Evolutionary conservation across 2,329 filamentous ascomycete species (phyloP), one percentile per base, ranked within the genome.

Genomic region (Sporothrix luriei): DNA sequence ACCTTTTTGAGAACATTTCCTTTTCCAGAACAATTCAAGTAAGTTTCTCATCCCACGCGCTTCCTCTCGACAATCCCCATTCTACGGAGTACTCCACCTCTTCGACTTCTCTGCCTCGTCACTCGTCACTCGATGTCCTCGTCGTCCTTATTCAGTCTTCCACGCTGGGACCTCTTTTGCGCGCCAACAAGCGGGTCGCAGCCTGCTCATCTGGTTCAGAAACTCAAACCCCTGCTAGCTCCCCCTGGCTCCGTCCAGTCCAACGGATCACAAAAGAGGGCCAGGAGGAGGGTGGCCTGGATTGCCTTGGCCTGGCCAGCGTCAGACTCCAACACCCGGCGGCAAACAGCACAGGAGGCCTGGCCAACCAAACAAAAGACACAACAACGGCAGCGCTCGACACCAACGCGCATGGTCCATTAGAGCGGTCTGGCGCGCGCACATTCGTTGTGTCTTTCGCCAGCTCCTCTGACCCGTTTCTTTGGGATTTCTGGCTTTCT

Each of bases 291-390:
- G 19, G 26, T 14, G 52, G 21, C 26, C 43, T 26, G n/a, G 21
- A 1, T 1, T 29, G 9, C 19, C 10, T 4, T 29, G 29, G 43
- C n/a, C 14, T 29, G 29, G 43, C n/a, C 14, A 57, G 19, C 24
- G 40, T 59, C 61, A 70, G 14, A 26, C 21, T n/a, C 48, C 19
- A 51, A 46, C 33, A 33, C 19, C 19, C 66, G 57, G 69, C 65
- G 66, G 51, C 69, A 68, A 70, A n/a, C n/a, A 52, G 67, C 40
- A 62, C 57, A 51, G 46, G 1, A 48, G 24, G 0, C 6, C 21
- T 14, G 49, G 49, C 52, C 69, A 71, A 67, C 70, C 70, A 71
- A 71, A 71, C 67, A 69, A 62, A 68, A 54, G 21, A 13, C 61
- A 57, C 55, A 66, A 59, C 57, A 55, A 46, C 66, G 6, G 24